Conservation (phyloP, 768 basidiomycete genomes). For the Agaricus sinodeliciosus region DNA sequence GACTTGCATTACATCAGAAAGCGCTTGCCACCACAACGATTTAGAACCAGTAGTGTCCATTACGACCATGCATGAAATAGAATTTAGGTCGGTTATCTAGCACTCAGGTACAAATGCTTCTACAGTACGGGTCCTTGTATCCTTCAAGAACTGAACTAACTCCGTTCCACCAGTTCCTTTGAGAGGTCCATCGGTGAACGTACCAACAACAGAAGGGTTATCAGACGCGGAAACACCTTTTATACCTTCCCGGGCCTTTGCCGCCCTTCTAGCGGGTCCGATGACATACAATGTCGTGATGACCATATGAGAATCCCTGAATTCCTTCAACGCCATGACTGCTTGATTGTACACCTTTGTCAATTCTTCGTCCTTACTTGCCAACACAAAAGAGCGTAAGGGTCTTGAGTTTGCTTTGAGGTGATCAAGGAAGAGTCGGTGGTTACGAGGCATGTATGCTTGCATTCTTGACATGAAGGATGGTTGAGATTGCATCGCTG, state of each 20-base stretch:
- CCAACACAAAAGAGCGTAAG: constrained; percentile 49
- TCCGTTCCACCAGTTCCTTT: constrained; percentile 83
- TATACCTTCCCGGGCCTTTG: constrained; percentile 18
- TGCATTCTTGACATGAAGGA: constrained; percentile 73
- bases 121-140: constrained; percentile 62
- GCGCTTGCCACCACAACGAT: no score
- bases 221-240: constrained; percentile 8
- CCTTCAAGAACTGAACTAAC: constrained; percentile 70
- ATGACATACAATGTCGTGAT: constrained; percentile 77
- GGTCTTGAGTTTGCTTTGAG: constrained; percentile 55
- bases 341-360: constrained; percentile 60
- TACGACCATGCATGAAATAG: no score
- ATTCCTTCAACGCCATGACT: constrained; percentile 60
- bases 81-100: neutral
- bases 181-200: constrained; percentile 20
- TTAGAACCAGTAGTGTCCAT: no score
- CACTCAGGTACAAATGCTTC: constrained; percentile 28
- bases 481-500: constrained; percentile 20
- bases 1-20: neutral
- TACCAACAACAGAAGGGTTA: constrained; percentile 12
- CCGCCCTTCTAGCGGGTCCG: constrained; percentile 49
- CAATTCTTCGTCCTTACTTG: constrained; percentile 26
- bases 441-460: constrained; percentile 79
- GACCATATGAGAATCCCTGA: constrained; percentile 75
- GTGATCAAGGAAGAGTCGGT: constrained; percentile 70